Base-by-base conservation (phyloP, 352 stramenopile genomes). In the Phytopythium oedochilum region DNA sequence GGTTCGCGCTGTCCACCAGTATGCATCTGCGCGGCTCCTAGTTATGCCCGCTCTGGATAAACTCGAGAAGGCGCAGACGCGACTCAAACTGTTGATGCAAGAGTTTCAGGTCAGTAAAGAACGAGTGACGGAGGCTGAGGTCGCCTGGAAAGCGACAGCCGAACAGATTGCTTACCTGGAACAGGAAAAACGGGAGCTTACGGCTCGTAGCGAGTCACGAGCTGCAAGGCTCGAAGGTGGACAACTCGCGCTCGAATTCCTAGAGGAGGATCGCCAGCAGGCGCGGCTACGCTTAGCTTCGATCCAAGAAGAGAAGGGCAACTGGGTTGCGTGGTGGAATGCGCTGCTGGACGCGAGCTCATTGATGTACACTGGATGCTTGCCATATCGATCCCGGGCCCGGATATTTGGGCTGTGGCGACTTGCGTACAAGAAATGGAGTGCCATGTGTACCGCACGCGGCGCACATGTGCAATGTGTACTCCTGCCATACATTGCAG, bases 91-190 rank as follows among this genome's bases (percentile, higher is more conserved):
- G 29, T 60, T 92, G 32, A 78, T 89, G 71, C 55, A 77, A 20
- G 78, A 90, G 25, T 90, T 75, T 38, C 71, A 88, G 25, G 67
- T 81, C 8, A 90, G 79, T 49, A 82, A 88, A 39, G 65, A 84
- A 29, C 70, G 78, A n/a, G 71, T 86, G 1, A 36, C 61, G 0
- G 71, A 88, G 2, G 76, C 79, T 0, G 75, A 89, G 20, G 70
- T 66, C n/a, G 40, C 59, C 2, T 73, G 50, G 55, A 55, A 71
- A 34, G 36, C 47, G 0, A 71, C 64, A 0, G 69, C 66, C 26
- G 43, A 47, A 0, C 62, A 55, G 3, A 57, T 83, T 1, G 66
- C 70, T 15, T 52, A 55, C 22, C 57, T 67, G 1, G 55, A 63
- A 0, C 57, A 60, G 47, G 47, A 65, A 12, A 75, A 75, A 34